Base-by-base conservation (phyloP, 805 yeast species). In the Jamesozyma jinghongensis region DNA sequence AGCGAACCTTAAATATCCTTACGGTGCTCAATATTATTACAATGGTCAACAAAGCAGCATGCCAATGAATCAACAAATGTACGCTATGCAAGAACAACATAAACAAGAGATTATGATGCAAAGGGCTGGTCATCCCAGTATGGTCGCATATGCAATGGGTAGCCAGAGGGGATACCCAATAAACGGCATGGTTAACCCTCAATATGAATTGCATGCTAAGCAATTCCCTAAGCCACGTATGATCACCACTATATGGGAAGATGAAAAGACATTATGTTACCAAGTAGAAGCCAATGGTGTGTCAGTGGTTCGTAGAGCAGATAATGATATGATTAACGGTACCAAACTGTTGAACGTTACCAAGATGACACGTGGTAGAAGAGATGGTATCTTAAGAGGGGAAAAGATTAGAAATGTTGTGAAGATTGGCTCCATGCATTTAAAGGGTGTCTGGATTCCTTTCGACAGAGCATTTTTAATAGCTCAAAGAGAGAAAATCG, bases 391-490 rank as follows among this genome's bases (percentile, higher is more conserved):
- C 47, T 68, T 84, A 47, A 84, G 84, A 65, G 75, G 80, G 44
- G 92, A 83, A 58, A 79, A 80, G 52, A 71, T 75, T 33, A 70
- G 92, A 34, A 85, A 81, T 55, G 92, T 84, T 19, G 90, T 84
- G 33, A 84, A 84, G 62, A 80, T 82, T 45, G 94, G 94, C 4
- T 79, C 87, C 13, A 83, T 84, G 88, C 88, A 84, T 59, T 67
- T 84, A 51, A 84, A 84, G 65, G 94, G 94, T 28, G 94, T 84
- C 37, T 84, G 94, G 94, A 82, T 84, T 43, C 94, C 94, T 1
- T 82, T 81, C 56, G 90, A 83, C 47, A 68, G 92, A 39, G 94
- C 94, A 2, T 67, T 77, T 35, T 81, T 81, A 29, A 79, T 83
- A 75, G 94, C 94, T n/a, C 82, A 81, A 60, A 69, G 80, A 47